Evolutionary conservation across 1,284 basidiomycete genomes (phyloP).

Genomic region (Microbotryum intermedium): DNA sequence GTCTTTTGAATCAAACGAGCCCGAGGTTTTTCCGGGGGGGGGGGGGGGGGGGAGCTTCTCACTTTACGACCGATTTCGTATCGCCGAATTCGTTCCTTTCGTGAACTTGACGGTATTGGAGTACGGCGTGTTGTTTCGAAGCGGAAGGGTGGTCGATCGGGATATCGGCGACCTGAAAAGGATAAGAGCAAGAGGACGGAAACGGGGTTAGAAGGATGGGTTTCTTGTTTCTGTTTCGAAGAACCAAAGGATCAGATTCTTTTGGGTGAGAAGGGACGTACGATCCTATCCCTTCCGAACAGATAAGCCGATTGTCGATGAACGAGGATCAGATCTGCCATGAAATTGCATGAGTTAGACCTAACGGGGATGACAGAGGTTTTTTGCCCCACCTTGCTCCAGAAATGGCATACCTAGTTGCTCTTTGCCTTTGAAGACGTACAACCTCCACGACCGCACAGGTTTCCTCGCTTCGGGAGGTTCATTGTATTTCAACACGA

Average conservation of each 20-base stretch:
- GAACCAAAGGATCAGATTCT: too few species aligned
- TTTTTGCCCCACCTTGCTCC: too few species aligned
- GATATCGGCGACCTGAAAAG: slow-evolving; percentile 60
- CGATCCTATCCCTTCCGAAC: slow-evolving; percentile 76
- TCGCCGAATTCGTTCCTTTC: slow-evolving; percentile 83
- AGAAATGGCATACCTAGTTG: slow-evolving; percentile 85
- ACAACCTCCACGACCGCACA: slow-evolving; percentile 77
- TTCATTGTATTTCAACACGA: slow-evolving; percentile 95
- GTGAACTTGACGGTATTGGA: slow-evolving; percentile 82
- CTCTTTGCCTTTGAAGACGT: slow-evolving; percentile 91
- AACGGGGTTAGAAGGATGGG: not conserved
- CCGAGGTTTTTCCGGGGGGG: too few species aligned
- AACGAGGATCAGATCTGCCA: slow-evolving; percentile 74
- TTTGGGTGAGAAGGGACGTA: slow-evolving; percentile 41
- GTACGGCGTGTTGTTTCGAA: slow-evolving; percentile 95
- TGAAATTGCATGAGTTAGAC: not conserved
- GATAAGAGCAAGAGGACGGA: not conserved
- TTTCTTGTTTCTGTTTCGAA: too few species aligned
- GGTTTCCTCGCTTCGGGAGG: slow-evolving; percentile 96
- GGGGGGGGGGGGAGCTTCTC: too few species aligned
- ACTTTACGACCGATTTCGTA: slow-evolving; percentile 70
- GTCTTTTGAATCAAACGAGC: too few species aligned
- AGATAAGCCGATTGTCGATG: slow-evolving; percentile 89
- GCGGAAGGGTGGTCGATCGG: slow-evolving; percentile 89
- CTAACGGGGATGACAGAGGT: too few species aligned